These are phyloP conservation scores for Monosporascus sp. DNA, from an alignment of 2,329 filamentous ascomycete genomes.

Conservation along the genomic window DNA sequence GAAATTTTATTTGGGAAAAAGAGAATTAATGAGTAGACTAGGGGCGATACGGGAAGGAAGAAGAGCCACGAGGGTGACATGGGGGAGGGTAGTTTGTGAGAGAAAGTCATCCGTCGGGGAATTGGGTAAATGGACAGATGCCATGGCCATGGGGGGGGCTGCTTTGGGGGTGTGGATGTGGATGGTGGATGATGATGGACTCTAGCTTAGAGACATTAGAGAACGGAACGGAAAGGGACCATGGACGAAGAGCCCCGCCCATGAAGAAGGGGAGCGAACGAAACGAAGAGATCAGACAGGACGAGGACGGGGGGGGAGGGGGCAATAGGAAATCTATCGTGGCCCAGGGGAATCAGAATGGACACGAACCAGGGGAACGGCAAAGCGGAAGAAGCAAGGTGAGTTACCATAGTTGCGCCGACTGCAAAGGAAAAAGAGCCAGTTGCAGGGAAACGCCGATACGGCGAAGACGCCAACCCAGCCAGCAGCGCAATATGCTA, in stretches of 20 bases:
- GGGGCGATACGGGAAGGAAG: slow-evolving; percentile 15
- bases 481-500: not conserved
- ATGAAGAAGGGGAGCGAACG: not conserved
- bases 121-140: not conserved
- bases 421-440: not conserved
- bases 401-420: not conserved
- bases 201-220: not conserved
- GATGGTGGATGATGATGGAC: not conserved
- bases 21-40: slow-evolving; percentile 30
- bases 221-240: not conserved
- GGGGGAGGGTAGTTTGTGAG: not conserved
- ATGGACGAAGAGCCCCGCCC: not conserved
- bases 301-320: not conserved
- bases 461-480: not conserved
- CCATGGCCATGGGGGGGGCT: too few species aligned
- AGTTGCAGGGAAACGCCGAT: not conserved
- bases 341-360: not conserved
- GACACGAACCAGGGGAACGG: not conserved
- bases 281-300: too few species aligned
- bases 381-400: not conserved
- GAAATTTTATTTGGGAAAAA: slow-evolving; percentile 30
- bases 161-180: not conserved
- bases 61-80: not conserved
- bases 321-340: not conserved
- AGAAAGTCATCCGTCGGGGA: not conserved